Conservation (phyloP, 176 grass and related monocot species). For the Rhipidocladum racemiflorum region DNA sequence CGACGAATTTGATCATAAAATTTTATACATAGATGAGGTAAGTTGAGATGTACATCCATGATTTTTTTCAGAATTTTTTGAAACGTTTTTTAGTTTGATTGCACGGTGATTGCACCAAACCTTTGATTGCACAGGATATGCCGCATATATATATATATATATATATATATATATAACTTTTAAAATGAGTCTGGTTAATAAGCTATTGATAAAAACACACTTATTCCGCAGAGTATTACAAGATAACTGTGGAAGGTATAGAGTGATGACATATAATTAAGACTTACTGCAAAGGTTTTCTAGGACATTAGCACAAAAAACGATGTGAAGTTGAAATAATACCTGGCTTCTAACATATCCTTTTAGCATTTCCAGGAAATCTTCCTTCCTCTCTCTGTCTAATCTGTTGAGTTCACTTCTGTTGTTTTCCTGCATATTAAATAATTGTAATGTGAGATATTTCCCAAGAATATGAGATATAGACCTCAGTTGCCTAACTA, state of each 20-base stretch:
- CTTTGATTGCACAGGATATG: too few species aligned
- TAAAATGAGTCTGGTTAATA: background rate
- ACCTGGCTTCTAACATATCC: constrained; percentile 94
- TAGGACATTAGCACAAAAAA: background rate
- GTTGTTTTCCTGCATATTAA: constrained; percentile 74
- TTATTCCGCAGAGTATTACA: background rate
- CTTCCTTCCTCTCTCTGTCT: constrained; percentile 74
- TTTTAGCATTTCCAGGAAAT: constrained; percentile 84
- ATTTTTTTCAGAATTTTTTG: too few species aligned
- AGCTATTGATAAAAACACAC: background rate
- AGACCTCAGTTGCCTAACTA: background rate
- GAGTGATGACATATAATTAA: background rate
- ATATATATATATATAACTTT: too few species aligned
- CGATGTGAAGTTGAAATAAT: constrained; percentile 3
- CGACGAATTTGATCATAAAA: too few species aligned
- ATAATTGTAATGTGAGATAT: background rate
- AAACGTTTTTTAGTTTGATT: too few species aligned
- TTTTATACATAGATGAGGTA: too few species aligned
- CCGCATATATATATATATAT: too few species aligned
- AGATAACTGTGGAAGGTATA: background rate
- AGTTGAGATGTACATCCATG: too few species aligned
- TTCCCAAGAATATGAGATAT: background rate
- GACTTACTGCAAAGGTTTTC: background rate
- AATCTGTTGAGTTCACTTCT: constrained; percentile 70
- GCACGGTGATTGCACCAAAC: too few species aligned